phyloP scores from a whole-genome alignment of 2,329 filamentous ascomycete species.

The Clonostachys solani region DNA sequence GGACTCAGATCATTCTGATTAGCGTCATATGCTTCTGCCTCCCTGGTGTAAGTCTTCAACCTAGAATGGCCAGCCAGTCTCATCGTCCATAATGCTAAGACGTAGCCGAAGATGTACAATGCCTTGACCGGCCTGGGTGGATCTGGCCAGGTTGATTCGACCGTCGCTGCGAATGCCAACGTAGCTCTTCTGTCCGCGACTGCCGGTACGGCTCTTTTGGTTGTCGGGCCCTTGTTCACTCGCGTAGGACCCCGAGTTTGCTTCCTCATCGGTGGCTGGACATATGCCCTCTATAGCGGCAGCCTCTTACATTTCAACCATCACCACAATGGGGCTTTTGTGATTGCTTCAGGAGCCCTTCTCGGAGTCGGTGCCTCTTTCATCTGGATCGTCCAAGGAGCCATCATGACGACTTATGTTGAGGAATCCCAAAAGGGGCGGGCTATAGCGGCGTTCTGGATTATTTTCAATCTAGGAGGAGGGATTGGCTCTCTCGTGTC shows the following conservation, averaged over 20 bases:
- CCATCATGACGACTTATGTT: conserved; percentile 43
- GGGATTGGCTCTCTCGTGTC: conserved; percentile 35
- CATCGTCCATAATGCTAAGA: too few relatives aligned
- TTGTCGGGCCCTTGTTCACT: conserved; percentile 37
- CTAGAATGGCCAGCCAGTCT: not conserved
- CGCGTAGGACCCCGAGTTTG: conserved; percentile 33
- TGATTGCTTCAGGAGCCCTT: conserved; percentile 36
- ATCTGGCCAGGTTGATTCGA: conserved; percentile 37
- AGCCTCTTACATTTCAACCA: conserved; percentile 36
- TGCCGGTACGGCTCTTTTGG: conserved; percentile 33
- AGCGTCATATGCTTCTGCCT: conserved; percentile 44
- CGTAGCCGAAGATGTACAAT: conserved; percentile 37
- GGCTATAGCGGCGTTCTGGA: conserved; percentile 36
- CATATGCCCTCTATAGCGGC: conserved; percentile 38
- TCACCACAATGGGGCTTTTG: conserved; percentile 31
- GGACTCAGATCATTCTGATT: conserved; percentile 42
- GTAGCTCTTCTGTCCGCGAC: conserved; percentile 36
- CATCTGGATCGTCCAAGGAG: conserved; percentile 40
- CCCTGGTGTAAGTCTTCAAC: conserved; percentile 27
- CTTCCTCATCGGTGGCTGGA: conserved; percentile 38
- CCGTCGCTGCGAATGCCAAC: conserved; percentile 38
- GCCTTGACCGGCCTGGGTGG: conserved; percentile 38
- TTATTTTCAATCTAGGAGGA: conserved; percentile 40
- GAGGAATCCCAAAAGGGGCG: conserved; percentile 34
- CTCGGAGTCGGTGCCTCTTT: conserved; percentile 39